Percentiles rank a stretch among this genome's conserved stretches.
Conservation (phyloP, 2,329 filamentous ascomycete species). For the Cladosporium sp. region DNA sequence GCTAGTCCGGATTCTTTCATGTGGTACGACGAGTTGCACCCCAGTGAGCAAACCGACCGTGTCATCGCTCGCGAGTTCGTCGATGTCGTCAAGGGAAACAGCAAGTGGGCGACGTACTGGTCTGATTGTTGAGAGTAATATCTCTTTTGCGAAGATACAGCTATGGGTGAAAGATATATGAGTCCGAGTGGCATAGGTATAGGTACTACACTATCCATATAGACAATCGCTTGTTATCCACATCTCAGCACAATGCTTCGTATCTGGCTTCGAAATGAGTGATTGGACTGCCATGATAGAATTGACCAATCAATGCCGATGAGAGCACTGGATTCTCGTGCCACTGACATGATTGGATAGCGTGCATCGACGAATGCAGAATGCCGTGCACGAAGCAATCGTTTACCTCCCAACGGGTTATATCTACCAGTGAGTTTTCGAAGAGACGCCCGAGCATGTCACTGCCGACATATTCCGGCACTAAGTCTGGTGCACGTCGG, state of each 20-base stretch:
- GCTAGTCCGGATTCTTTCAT: conserved; percentile 60
- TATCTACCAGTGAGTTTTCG: not conserved
- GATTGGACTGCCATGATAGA: not conserved
- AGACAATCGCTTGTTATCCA: not conserved
- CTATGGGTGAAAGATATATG: not conserved
- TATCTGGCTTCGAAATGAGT: not conserved
- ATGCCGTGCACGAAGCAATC: not conserved
- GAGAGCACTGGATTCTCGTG: not conserved
- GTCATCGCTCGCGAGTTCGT: conserved; percentile 59
- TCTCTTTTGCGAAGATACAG: not conserved
- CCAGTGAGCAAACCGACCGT: conserved; percentile 62
- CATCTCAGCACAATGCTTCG: not conserved
- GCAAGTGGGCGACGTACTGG: conserved; percentile 50
- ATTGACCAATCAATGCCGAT: not conserved
- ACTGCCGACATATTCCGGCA: not conserved
- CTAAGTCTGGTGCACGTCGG: not conserved
- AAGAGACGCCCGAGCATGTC: not conserved
- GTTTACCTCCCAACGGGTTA: no score
- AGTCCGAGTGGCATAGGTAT: no score
- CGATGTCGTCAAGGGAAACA: conserved; percentile 53
- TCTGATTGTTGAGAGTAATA: conserved; percentile 20
- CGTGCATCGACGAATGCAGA: not conserved
- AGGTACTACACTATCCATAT: no score
- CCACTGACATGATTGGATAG: not conserved
- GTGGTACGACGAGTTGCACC: conserved; percentile 76